phyloP scores from a whole-genome alignment of 2,329 filamentous ascomycete genomes.

The Xenoacremonium recifei region DNA sequence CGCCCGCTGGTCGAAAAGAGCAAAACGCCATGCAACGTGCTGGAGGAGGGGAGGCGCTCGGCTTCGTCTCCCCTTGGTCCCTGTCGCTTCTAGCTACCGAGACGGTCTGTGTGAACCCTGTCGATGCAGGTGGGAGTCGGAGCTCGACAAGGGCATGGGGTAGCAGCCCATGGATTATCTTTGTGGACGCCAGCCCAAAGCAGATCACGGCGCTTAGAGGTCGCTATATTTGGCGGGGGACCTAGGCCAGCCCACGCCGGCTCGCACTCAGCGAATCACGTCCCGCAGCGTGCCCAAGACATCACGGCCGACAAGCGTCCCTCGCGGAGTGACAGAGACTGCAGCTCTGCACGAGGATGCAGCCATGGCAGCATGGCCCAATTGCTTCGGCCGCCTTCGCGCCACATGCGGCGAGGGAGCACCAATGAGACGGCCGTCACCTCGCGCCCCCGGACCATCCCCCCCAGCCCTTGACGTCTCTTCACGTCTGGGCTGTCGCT shows the following conservation, averaged over 20 bases:
- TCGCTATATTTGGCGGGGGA: constrained; percentile 30
- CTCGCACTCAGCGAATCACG: constrained; percentile 4
- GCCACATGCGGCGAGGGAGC: constrained; percentile 4
- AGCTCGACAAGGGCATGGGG: constrained; percentile 2
- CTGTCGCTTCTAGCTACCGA: constrained; percentile 13
- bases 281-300: constrained; percentile 12
- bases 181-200: constrained; percentile 2
- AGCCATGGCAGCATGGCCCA: not conserved
- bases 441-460: not conserved
- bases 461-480: not conserved
- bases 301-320: constrained; percentile 10
- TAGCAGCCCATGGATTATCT: too few species aligned
- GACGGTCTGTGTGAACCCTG: constrained; percentile 19
- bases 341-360: constrained; percentile 1
- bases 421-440: constrained; percentile 7
- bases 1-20: too few species aligned
- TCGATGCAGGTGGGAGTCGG: constrained; percentile 4
- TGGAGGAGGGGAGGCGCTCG: not conserved
- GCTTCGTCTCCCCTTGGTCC: not conserved
- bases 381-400: constrained; percentile 11
- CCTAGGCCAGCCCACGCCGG: constrained; percentile 1
- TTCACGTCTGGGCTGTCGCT: not conserved
- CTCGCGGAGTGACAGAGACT: constrained; percentile 1
- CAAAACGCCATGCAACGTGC: too few species aligned
- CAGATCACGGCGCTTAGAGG: constrained; percentile 28